These are phyloP conservation scores for Carnegiea gigantea DNA, from an alignment of 179 eudicot genomes.

Conservation along the genomic window DNA sequence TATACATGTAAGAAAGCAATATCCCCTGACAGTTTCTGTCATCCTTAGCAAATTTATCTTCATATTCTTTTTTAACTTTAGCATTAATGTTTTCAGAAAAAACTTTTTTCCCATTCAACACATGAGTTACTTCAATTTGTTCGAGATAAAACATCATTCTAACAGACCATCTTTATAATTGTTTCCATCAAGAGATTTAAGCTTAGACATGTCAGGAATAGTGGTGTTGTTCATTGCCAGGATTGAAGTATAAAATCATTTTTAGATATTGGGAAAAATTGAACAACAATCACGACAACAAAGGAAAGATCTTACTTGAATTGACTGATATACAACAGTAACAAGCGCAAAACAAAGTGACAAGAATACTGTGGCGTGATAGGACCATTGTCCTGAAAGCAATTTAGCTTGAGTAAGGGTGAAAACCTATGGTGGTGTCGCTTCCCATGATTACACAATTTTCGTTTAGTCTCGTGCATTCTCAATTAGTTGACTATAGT, in stretches of 20 bases:
- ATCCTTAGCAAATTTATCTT: neutral
- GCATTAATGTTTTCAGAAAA: neutral
- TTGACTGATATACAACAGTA: no score
- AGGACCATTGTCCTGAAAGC: no score
- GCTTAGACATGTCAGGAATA: neutral
- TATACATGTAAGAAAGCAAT: neutral
- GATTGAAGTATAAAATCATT: neutral
- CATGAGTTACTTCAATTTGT: neutral
- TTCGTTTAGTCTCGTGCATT: no score
- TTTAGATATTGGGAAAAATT: neutral
- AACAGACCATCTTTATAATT: neutral
- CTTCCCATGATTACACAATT: no score
- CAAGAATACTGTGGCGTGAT: no score
- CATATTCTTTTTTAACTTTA: neutral
- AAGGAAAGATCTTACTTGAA: no score
- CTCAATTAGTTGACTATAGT: no score
- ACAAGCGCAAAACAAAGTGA: no score
- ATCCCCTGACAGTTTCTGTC: neutral
- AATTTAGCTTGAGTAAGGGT: no score
- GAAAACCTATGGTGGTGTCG: no score
- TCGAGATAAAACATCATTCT: neutral
- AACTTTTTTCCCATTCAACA: neutral
- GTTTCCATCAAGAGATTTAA: neutral
- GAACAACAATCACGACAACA: no score
- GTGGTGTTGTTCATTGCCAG: neutral